Conservation (phyloP, 495 filamentous ascomycete genomes). For the Xylaria longipes region DNA sequence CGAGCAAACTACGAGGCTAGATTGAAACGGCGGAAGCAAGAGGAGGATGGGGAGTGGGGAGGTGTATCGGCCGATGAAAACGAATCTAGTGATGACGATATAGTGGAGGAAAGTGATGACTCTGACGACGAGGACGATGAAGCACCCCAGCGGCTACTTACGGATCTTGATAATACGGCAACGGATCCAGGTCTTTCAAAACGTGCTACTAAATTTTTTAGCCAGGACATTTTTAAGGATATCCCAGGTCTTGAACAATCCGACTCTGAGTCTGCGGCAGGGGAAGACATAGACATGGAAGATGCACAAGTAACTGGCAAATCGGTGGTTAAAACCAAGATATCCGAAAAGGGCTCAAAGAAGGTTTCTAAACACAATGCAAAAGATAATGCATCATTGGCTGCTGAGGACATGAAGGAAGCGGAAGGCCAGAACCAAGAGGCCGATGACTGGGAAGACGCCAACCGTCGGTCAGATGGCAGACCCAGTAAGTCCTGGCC, state of each 20-base stretch:
- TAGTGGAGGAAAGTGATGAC: slow-evolving; percentile 65
- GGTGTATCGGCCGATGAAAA: slow-evolving; percentile 79
- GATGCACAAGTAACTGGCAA: slow-evolving; percentile 28
- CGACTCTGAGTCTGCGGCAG: slow-evolving; percentile 52
- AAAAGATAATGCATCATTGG: slow-evolving; percentile 36
- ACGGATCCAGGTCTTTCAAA: slow-evolving; percentile 70
- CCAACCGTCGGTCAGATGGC: slow-evolving; percentile 69
- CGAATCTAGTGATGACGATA: slow-evolving; percentile 59
- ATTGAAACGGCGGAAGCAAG: slow-evolving; percentile 84
- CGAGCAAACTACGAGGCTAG: slow-evolving; percentile 82
- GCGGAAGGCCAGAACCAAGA: slow-evolving; percentile 56
- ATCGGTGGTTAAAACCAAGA: slow-evolving; percentile 19
- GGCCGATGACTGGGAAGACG: slow-evolving; percentile 70
- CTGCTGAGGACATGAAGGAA: slow-evolving; percentile 48
- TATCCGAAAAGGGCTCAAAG: slow-evolving; percentile 23
- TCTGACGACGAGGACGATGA: slow-evolving; percentile 47
- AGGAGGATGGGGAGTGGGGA: slow-evolving; percentile 87
- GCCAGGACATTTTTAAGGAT: slow-evolving; percentile 91
- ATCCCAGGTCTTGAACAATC: slow-evolving; percentile 65
- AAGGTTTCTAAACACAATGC: slow-evolving; percentile 35
- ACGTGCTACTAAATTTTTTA: slow-evolving; percentile 86
- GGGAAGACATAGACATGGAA: slow-evolving; percentile 57
- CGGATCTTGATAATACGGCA: slow-evolving; percentile 56
- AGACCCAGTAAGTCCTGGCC: slow-evolving; percentile 63
- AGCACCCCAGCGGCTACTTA: slow-evolving; percentile 49